Base-by-base conservation (phyloP, 2,329 filamentous ascomycete genomes). In the Cordyceps farinosa region DNA sequence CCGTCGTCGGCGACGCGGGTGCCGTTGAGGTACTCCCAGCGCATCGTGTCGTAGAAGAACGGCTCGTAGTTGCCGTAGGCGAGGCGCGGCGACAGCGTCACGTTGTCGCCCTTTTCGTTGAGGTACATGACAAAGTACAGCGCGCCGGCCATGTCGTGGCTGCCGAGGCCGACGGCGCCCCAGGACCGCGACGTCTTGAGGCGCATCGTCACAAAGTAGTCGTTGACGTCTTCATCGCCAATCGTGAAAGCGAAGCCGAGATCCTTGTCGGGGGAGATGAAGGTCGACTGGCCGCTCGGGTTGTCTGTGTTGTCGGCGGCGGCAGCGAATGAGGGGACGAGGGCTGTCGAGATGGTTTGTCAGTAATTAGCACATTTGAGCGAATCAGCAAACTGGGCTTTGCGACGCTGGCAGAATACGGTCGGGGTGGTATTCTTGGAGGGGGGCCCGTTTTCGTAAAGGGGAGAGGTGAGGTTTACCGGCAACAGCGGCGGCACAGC, bases 41-140 rank as follows among this genome's bases (percentile, higher is more conserved):
- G 67, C 64, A 85, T 73, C 17, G 78, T 73, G 4, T 76, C 70
- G 66, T 77, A 76, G 71, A 79, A 79, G 15, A 73, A 70, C 10
- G 85, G 85, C 70, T 87, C 85, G 67, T 77, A 78, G 67, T 85
- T 75, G 51, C 79, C 81, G 58, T 76, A 74, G 42, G 79, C 75
- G 38, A 82, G 70, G 57, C 85, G 83, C 2, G 84, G 82, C 32
- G 82, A 86, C 63, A 87, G 76, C 32, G 83, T 87, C 62, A 86
- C 78, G 66, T 82, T 82, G 59, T 77, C 72, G 60, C 76, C 78
- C 6, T 74, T 74, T 5, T 73, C 70, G 62, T 79, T 80, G 52
- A 76, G 73, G 73, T 87, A 87, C n/a, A 81, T 73, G 69, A 87
- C 78, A 51, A 86, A 77, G 63, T 84, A 81, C 30, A 87, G 75